A percentile compares a stretch with the other conserved stretches of the same genome.
Evolutionary conservation across 768 basidiomycete species (phyloP).

Genomic region (Serendipita vermifera): DNA sequence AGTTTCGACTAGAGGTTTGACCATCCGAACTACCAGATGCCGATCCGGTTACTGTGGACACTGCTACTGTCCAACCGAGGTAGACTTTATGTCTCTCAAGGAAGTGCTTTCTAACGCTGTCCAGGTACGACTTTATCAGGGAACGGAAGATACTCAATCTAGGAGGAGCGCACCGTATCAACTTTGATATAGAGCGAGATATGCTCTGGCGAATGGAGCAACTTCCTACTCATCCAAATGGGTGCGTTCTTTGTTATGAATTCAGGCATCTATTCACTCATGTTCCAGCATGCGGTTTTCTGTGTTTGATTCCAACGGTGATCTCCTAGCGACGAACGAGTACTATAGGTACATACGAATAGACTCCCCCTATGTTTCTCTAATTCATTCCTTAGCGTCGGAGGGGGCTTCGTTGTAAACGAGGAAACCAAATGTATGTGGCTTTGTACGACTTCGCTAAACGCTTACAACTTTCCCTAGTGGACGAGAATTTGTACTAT

Average conservation of each 20-base stretch:
- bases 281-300: conserved; percentile 75
- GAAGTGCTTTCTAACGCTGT: too few species aligned
- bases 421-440: conserved; percentile 72
- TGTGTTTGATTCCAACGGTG: conserved; percentile 66
- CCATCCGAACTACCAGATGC: too few species aligned
- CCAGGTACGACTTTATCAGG: conserved; percentile 39
- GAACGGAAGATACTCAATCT: conserved; percentile 53
- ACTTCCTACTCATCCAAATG: conserved; percentile 5
- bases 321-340: conserved; percentile 84
- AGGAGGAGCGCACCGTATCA: conserved; percentile 59
- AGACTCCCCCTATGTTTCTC: neutral
- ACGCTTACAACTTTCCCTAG: conserved; percentile 27
- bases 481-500: conserved; percentile 91
- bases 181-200: conserved; percentile 78
- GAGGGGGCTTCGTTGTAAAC: conserved; percentile 91
- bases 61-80: conserved; percentile 62
- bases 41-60: conserved; percentile 89
- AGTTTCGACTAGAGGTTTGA: too few species aligned
- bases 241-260: neutral
- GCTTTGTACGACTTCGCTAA: neutral
- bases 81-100: too few species aligned
- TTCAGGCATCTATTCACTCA: neutral
- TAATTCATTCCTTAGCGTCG: conserved; percentile 40
- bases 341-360: conserved; percentile 52
- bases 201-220: conserved; percentile 60